Evolutionary conservation across 2,329 filamentous ascomycete species (phyloP), one percentile per base, ranked within the genome.

Genomic region (Harringtonia aguacate): DNA sequence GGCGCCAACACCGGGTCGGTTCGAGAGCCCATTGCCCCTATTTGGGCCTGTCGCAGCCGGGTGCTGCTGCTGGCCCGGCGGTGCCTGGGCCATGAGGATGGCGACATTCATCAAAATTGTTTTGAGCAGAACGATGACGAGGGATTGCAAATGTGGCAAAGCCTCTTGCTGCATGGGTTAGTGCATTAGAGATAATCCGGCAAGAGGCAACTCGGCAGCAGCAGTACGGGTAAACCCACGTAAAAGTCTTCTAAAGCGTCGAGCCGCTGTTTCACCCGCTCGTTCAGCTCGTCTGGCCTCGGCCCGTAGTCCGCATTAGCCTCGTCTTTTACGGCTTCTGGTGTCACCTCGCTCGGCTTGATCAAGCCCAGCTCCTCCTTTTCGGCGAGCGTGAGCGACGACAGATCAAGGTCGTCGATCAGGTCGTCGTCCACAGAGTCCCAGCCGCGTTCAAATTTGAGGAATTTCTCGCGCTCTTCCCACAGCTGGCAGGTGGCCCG

Each of bases 401-500:
- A 60, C 9, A 64, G 53, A 39, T 64, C 61, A 1, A 64, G 54
- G 36, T 70, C 62, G 41, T 68, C 59, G 30, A 64, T 50, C 44
- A 63, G 54, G 49, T 67, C 58, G 36, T 71, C 61, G 17, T 67
- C 64, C 2, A 65, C 65, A 1, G 70, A 69, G 46, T 84, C 79
- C 86, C 88, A 98, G 10, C 92, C 92, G 44, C 92, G 76, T 55
- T 97, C 90, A 52, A 86, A 94, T 56, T 85, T 90, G 66, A 95
- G 81, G 53, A 94, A 98, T 24, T 78, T 78, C 55, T 95, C 89
- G 39, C 92, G 78, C 59, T 94, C 89, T 52, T 94, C 84, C 90
- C 92, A 98, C 14, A 98, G 69, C 63, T 98, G 92, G 44, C 86
- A 79, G 64, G 94, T 90, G 6, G 86, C 86, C 48, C 92, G 75